Evolutionary conservation across 371 early-diverging fungal genomes (phyloP), one percentile per base, ranked within the genome.

Genomic region (Entomophthora muscae): DNA sequence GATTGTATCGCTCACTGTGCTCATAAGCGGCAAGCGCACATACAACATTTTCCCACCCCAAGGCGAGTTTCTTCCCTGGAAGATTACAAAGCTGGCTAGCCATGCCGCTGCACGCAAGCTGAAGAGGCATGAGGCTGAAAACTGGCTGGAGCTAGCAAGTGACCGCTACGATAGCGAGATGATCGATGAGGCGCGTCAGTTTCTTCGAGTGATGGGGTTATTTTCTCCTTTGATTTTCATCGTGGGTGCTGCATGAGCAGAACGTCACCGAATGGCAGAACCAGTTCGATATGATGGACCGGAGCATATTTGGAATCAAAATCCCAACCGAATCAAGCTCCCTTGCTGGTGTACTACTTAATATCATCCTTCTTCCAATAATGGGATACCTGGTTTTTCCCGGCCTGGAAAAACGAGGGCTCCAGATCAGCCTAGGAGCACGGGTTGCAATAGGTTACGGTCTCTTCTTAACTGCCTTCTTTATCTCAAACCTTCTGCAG

Each of bases 1-100:
- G 53, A 65, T 63, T 23, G 3, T 71, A 52, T 75, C 79, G 26
- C 53, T 73, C 2, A 54, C 60, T 27, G 63, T 79, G 55, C 77
- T 82, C 67, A 70, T 72, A 31, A 31, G 69, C 53, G 82, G 80
- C 52, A 67, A 73, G 56, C 65, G 67, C 17, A 72, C 56, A 69
- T 83, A 83, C 74, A 74, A 78, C 65, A 70, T 79, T 42, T 76
- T 78, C 12, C 80, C 79, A 28, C 75, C 78, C 29, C 66, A 68
- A 33, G 78, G 83, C 42, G 65, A 67, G 62, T 79, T 83, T 71
- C 65, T 80, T 55, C 76, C 76, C 29, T 69, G 68, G 58, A 70
- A 72, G 65, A 69, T 76, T 57, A 7, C 26, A 12, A 62, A 62
- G 53, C 7, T 27, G 0, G 66, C 69, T 62, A 66, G 51, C 13